phyloP scores from a whole-genome alignment of 768 basidiomycete genomes.

The Mrakia hoshinonis region DNA sequence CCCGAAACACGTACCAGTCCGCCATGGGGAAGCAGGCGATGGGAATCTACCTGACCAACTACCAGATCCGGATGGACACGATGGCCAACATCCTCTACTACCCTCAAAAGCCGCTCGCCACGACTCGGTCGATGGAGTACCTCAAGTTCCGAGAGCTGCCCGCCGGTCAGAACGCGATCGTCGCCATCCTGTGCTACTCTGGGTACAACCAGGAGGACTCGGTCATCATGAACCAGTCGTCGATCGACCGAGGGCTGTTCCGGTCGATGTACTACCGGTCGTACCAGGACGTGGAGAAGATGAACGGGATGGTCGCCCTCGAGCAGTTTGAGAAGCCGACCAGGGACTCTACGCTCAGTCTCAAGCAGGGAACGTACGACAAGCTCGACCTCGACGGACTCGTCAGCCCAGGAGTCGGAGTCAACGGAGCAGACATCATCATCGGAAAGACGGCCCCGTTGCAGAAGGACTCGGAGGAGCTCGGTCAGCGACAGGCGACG shows the following conservation, averaged over 20 bases:
- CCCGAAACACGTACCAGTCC: slow-evolving; percentile 99
- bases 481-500: slow-evolving; percentile 86
- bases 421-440: slow-evolving; percentile 94
- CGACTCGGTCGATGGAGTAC: slow-evolving; percentile 98
- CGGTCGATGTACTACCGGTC: slow-evolving; percentile 96
- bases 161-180: slow-evolving; percentile 97
- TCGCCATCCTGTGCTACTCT: slow-evolving; percentile 96
- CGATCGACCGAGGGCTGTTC: slow-evolving; percentile 96
- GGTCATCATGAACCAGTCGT: slow-evolving; percentile 99
- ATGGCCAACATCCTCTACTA: slow-evolving; percentile 99
- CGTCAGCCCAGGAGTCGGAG: slow-evolving; percentile 89
- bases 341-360: slow-evolving; percentile 80
- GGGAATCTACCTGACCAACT: slow-evolving; percentile 97
- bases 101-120: slow-evolving; percentile 96
- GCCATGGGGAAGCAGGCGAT: slow-evolving; percentile 99
- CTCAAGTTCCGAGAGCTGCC: slow-evolving; percentile 97
- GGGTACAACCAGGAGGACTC: slow-evolving; percentile 99
- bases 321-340: slow-evolving; percentile 97
- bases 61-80: slow-evolving; percentile 97
- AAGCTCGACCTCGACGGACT: slow-evolving; percentile 94
- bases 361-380: slow-evolving; percentile 98
- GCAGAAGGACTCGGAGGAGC: slow-evolving; percentile 90
- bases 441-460: slow-evolving; percentile 98
- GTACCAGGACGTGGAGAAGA: slow-evolving; percentile 85
- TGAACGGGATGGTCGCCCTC: slow-evolving; percentile 77